Evolutionary conservation across 208 protist genomes (phyloP), one percentile per base, ranked within the genome.

Genomic region (Jaenimonas drosophilae): DNA sequence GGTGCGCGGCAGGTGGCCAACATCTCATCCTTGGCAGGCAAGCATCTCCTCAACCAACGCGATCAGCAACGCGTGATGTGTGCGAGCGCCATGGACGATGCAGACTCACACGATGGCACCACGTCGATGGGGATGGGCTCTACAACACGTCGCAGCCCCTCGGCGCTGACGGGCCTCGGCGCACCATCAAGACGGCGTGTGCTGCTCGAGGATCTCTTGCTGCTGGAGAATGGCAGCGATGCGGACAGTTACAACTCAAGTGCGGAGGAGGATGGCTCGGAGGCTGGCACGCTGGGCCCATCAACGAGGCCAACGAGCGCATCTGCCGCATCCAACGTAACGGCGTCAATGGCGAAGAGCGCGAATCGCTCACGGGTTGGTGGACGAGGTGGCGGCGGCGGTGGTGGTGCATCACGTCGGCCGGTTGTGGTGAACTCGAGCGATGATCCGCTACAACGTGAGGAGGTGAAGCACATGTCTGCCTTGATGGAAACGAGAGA

Each of bases 401-500:
- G 20, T 29, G 33, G 25, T 21, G 32, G n/a, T 21, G 24, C 50
- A 0, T 2, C 19, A 9, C 12, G 16, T 47, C 30, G 23, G 26
- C 24, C 36, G 0, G 50, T 47, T 0, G 30, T 30, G 59, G 58
- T 49, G 3, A 16, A 48, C 4, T 41, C 54, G 3, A 47, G 43
- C 20, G 64, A 72, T 26, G 76, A 78, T 14, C 76, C 76, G 26
- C 62, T 86, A 33, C 42, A 45, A 16, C 68, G 76, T 7, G 71
- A 71, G 5, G 72, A 86, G 45, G 68, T 86, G 26, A 86, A 86
- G 59, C 41, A 51, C 21, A 69, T 86, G 56, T 71, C 76, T 1
- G 61, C 56, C 20, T 25, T 59, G 19, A 58, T 86, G 1, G 27
- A 70, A 21, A 33, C 44, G 9, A 63, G 71, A 0, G 64, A 77